Conservation (phyloP, 805 yeast genomes). For the Metschnikowia borealis region DNA sequence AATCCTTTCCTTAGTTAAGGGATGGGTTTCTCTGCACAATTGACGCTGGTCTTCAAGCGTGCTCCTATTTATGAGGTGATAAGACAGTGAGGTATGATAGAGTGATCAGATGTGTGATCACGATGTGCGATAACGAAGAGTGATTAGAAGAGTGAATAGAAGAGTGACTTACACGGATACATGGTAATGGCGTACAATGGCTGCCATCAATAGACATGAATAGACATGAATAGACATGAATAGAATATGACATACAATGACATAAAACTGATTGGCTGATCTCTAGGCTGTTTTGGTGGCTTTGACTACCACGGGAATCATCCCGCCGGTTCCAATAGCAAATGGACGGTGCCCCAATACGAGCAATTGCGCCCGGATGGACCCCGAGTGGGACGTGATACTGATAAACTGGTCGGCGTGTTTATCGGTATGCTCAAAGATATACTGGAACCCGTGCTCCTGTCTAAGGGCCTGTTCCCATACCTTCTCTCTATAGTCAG, state of each 20-base stretch:
- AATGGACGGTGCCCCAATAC: constrained; percentile 47
- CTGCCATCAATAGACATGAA: too few species aligned
- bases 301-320: constrained; percentile 52
- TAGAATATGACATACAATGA: not conserved
- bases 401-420: constrained; percentile 28
- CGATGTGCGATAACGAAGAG: too few species aligned
- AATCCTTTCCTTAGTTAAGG: constrained; percentile 1
- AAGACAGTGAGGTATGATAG: too few species aligned
- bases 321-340: constrained; percentile 51
- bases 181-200: too few species aligned
- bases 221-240: not conserved
- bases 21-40: too few species aligned
- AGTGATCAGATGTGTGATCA: too few species aligned
- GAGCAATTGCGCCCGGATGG: constrained; percentile 44
- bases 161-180: too few species aligned
- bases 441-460: constrained; percentile 34
- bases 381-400: constrained; percentile 51
- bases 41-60: not conserved
- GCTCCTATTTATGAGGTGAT: too few species aligned
- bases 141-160: too few species aligned
- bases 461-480: constrained; percentile 38
- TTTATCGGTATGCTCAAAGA: constrained; percentile 22
- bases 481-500: constrained; percentile 37
- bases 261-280: too few species aligned
- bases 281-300: constrained; percentile 18